These are phyloP conservation scores for Alternaria angustiovoidea DNA, from an alignment of 2,329 filamentous ascomycete genomes.

Conservation along the genomic window DNA sequence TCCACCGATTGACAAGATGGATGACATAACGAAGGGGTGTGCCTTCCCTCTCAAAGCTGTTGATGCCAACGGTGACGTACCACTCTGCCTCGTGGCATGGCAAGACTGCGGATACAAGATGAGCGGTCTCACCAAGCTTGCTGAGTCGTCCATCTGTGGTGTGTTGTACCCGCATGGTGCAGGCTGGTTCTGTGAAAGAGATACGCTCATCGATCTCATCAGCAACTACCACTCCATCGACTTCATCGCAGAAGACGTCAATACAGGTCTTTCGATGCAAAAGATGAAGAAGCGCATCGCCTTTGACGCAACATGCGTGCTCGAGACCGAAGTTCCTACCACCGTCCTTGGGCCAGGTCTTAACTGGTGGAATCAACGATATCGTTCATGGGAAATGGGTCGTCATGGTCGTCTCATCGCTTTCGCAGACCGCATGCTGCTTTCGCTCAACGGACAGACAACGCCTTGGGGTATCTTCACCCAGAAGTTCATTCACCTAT, in stretches of 20 bases:
- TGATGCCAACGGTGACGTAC: constrained; percentile 20
- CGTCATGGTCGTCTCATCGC: constrained; percentile 27
- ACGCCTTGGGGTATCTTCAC: constrained; percentile 24
- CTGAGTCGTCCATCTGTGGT: constrained; percentile 24
- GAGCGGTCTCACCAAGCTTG: constrained; percentile 23
- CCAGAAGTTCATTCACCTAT: constrained; percentile 26
- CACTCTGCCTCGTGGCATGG: constrained; percentile 28
- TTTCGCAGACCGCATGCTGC: constrained; percentile 18
- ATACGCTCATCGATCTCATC: constrained; percentile 26
- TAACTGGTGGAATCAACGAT: constrained; percentile 29
- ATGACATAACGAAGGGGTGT: constrained; percentile 23
- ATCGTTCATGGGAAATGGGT: constrained; percentile 29
- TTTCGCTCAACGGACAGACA: constrained; percentile 19
- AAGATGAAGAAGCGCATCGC: constrained; percentile 29
- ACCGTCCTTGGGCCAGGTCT: constrained; percentile 27
- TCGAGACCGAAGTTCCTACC: constrained; percentile 29
- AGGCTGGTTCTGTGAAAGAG: constrained; percentile 28
- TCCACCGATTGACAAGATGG: constrained; percentile 21
- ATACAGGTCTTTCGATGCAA: constrained; percentile 22
- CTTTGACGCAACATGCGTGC: constrained; percentile 22
- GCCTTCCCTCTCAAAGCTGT: constrained; percentile 27
- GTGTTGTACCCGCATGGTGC: constrained; percentile 28
- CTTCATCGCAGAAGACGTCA: constrained; percentile 31
- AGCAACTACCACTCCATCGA: constrained; percentile 27
- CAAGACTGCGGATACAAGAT: constrained; percentile 26